Percentiles rank a stretch among this genome's conserved stretches.
Conservation (phyloP, 805 yeast species). For the Cyberlindnera veronae region DNA sequence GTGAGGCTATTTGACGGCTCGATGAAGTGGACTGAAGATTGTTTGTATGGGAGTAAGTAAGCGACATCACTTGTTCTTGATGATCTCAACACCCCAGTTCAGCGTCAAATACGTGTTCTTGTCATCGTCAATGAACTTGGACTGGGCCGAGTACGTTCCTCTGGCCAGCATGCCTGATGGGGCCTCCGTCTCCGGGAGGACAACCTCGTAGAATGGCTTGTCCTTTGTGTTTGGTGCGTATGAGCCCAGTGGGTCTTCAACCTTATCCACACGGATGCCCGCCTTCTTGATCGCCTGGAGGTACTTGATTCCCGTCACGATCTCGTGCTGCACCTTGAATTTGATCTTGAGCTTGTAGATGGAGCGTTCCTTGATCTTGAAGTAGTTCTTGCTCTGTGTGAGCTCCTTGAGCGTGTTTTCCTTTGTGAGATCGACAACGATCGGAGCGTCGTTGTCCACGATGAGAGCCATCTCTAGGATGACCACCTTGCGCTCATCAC, state of each 20-base stretch:
- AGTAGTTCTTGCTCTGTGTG: conserved; percentile 50
- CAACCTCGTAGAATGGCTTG: conserved; percentile 70
- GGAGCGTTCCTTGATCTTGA: conserved; percentile 75
- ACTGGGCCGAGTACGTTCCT: conserved; percentile 76
- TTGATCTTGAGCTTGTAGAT: conserved; percentile 67
- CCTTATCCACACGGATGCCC: conserved; percentile 81
- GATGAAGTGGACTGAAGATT: too few species aligned
- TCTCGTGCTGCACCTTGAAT: conserved; percentile 85
- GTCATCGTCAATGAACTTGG: conserved; percentile 87
- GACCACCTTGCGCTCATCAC: conserved; percentile 70
- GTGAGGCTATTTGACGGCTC: too few species aligned
- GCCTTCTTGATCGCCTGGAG: conserved; percentile 81
- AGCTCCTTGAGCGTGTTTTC: conserved; percentile 52
- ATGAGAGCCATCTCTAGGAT: conserved; percentile 69
- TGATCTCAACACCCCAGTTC: conserved; percentile 84
- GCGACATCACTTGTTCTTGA: conserved; percentile 44
- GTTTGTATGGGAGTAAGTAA: too few species aligned
- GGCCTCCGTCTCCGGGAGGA: conserved; percentile 72
- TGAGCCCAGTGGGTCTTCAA: conserved; percentile 86
- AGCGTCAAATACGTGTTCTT: conserved; percentile 65
- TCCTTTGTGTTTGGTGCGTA: conserved; percentile 84
- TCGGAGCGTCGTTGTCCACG: conserved; percentile 67
- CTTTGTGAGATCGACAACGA: conserved; percentile 65
- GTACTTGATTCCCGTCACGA: conserved; percentile 86
- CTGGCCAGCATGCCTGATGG: conserved; percentile 88